Evolutionary conservation across 2,329 filamentous ascomycete species (phyloP).

Genomic region (Colletotrichum lini): DNA sequence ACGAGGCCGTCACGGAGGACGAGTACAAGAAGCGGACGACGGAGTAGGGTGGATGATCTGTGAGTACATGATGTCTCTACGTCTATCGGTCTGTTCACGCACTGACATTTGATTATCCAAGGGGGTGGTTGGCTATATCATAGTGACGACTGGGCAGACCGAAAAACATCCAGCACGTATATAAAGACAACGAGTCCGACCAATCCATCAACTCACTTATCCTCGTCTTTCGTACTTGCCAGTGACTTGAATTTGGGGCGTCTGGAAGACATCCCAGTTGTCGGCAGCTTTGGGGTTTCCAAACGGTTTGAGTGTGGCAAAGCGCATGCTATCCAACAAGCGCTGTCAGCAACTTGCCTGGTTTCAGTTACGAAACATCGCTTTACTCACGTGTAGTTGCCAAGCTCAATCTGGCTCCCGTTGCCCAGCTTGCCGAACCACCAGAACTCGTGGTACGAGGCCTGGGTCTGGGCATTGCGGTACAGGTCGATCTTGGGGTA

Average conservation of each 20-base stretch:
- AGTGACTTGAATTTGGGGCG: constrained; percentile 52
- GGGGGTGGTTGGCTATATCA: too few relatives aligned
- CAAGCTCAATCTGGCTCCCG: constrained; percentile 34
- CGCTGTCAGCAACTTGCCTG: not conserved
- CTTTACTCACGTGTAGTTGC: constrained; percentile 35
- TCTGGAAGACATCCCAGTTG: constrained; percentile 59
- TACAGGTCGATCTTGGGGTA: constrained; percentile 51
- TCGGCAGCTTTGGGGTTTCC: constrained; percentile 57
- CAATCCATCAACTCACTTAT: not conserved
- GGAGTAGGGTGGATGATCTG: not conserved
- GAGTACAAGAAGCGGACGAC: constrained; percentile 48
- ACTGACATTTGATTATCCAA: not conserved
- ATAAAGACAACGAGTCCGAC: not conserved
- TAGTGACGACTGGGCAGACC: too few relatives aligned
- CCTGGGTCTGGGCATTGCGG: constrained; percentile 42
- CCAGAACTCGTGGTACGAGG: constrained; percentile 30
- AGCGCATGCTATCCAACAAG: constrained; percentile 49
- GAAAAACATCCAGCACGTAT: not conserved
- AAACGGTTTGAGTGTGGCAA: constrained; percentile 59
- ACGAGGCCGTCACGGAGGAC: constrained; percentile 53
- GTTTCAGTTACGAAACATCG: rapidly evolving
- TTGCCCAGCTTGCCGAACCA: constrained; percentile 42
- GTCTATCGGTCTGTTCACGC: not conserved
- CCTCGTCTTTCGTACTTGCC: constrained; percentile 29
- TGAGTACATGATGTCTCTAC: not conserved